Conservation (phyloP, 164 flowering plant species). For the Vitis amurensis region DNA sequence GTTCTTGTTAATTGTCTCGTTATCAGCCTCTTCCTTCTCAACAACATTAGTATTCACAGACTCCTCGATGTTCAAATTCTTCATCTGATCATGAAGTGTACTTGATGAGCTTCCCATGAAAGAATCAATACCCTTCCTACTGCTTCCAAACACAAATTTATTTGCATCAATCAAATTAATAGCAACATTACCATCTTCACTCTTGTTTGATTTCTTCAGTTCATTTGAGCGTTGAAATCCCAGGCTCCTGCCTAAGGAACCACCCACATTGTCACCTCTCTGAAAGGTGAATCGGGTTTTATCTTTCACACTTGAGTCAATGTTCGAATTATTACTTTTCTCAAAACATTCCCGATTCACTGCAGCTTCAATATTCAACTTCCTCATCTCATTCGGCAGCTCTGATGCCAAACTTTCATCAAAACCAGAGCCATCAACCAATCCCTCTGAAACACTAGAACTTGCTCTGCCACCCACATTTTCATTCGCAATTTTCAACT, state of each 20-base stretch:
- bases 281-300: neutral
- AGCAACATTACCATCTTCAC: neutral
- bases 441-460: slow-evolving; percentile 1
- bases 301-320: slow-evolving; percentile 5
- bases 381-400: slow-evolving; percentile 38
- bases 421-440: slow-evolving; percentile 5
- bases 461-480: neutral
- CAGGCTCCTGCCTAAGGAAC: slow-evolving; percentile 10
- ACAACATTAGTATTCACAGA: slow-evolving; percentile 2
- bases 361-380: slow-evolving; percentile 27
- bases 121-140: slow-evolving; percentile 1
- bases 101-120: neutral
- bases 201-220: slow-evolving; percentile 37
- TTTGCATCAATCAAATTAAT: neutral
- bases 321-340: slow-evolving; percentile 17
- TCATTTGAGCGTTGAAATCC: slow-evolving; percentile 37
- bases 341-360: neutral
- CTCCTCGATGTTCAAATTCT: slow-evolving; percentile 25
- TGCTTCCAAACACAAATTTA: slow-evolving; percentile 7
- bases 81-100: slow-evolving; percentile 23
- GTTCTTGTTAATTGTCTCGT: slow-evolving; percentile 6
- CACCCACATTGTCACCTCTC: slow-evolving; percentile 10
- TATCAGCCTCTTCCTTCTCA: slow-evolving; percentile 13
- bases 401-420: slow-evolving; percentile 13
- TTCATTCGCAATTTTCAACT: slow-evolving; percentile 31